Conservation (phyloP, 257 asterid genomes). For the Salvia splendens region DNA sequence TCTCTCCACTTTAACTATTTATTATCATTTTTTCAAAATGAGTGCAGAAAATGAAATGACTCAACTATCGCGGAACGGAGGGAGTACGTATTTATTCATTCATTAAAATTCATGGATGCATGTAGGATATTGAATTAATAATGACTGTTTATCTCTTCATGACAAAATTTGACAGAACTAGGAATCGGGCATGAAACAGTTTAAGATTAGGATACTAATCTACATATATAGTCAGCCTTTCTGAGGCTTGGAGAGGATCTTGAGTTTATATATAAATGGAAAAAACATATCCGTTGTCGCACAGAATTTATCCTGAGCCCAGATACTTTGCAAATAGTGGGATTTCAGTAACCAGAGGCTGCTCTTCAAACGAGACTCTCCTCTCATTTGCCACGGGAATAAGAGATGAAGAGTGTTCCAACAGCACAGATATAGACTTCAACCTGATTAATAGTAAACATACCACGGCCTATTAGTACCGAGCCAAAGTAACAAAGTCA, state of each 20-base stretch:
- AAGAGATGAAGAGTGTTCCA: constrained; percentile 2
- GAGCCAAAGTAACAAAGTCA: constrained; percentile 9
- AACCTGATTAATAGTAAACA: not conserved
- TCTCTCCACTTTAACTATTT: no score
- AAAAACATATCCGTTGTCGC: not conserved
- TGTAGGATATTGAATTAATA: no score
- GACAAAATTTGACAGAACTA: no score
- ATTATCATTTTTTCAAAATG: no score
- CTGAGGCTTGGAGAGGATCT: constrained; percentile 6
- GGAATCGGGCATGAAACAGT: not conserved
- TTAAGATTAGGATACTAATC: not conserved
- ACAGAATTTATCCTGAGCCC: not conserved
- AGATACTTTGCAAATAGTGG: not conserved
- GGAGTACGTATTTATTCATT: no score
- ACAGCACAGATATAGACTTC: constrained; percentile 4
- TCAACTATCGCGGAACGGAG: no score
- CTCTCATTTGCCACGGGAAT: not conserved
- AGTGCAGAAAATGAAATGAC: no score
- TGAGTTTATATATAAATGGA: not conserved
- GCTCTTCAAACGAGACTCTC: not conserved
- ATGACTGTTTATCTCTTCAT: no score
- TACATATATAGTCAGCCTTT: not conserved
- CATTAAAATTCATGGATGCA: no score
- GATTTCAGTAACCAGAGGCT: not conserved
- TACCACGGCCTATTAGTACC: not conserved